Percentiles rank a stretch among this genome's conserved stretches.
phyloP scores from a whole-genome alignment of 805 yeast species.

The Candida parachauliodes region DNA sequence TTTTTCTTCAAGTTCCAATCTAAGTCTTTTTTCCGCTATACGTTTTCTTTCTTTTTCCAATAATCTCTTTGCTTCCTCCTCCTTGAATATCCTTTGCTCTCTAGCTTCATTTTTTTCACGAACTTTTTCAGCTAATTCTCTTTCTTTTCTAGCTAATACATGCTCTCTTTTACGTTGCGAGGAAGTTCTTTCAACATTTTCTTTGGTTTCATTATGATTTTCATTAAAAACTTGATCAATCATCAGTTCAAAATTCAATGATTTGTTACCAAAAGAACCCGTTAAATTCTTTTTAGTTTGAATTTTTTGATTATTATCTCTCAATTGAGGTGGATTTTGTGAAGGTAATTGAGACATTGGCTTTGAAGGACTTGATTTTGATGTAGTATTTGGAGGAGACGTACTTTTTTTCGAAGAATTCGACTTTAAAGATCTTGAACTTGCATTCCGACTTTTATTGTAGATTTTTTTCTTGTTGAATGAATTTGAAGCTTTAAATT shows the following conservation, averaged over 20 bases:
- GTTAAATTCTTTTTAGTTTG: constrained; percentile 9
- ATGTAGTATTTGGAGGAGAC: constrained; percentile 1
- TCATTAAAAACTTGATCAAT: constrained; percentile 31
- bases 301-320: too few species aligned
- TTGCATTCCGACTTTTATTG: constrained; percentile 4
- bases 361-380: constrained; percentile 2
- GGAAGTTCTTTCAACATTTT: not conserved
- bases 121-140: constrained; percentile 19
- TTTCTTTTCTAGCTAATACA: constrained; percentile 12
- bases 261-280: constrained; percentile 17
- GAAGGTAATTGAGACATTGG: constrained; percentile 12
- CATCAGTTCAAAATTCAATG: constrained; percentile 27
- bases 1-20: constrained; percentile 13
- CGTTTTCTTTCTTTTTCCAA: constrained; percentile 11
- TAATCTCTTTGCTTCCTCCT: constrained; percentile 8
- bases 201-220: constrained; percentile 8
- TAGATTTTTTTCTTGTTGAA: constrained; percentile 30
- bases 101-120: constrained; percentile 19
- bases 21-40: constrained; percentile 15
- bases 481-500: constrained; percentile 38
- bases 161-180: constrained; percentile 1
- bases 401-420: constrained; percentile 7
- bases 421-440: constrained; percentile 9
- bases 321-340: constrained; percentile 17
- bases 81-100: constrained; percentile 16